Evolutionary conservation across 768 basidiomycete species (phyloP).

Genomic region (Russula brevipes): DNA sequence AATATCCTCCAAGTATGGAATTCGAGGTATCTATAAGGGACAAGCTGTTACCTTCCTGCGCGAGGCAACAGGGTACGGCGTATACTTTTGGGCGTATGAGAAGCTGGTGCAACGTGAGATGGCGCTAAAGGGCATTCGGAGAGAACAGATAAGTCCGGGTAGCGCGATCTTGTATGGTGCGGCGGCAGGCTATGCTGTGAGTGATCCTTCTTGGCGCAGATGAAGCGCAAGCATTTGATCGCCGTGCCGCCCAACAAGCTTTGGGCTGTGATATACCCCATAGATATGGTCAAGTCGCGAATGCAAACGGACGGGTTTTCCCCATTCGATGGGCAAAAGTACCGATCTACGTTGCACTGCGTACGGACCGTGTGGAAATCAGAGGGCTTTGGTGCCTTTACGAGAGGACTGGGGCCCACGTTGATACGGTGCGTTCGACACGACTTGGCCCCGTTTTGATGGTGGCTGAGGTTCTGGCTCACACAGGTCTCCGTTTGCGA

Average conservation of each 20-base stretch:
- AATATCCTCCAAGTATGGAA: constrained; percentile 68
- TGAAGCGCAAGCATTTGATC: constrained; percentile 18
- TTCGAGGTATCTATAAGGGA: constrained; percentile 88
- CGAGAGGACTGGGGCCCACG: constrained; percentile 86
- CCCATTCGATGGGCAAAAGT: constrained; percentile 70
- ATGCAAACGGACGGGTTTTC: constrained; percentile 93
- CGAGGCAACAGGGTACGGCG: constrained; percentile 76
- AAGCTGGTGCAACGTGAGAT: constrained; percentile 86
- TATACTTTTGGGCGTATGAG: constrained; percentile 92
- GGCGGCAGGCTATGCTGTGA: constrained; percentile 83
- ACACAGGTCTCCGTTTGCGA: constrained; percentile 85
- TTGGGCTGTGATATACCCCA: constrained; percentile 91
- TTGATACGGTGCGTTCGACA: constrained; percentile 68
- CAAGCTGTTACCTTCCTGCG: constrained; percentile 83
- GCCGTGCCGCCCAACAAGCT: constrained; percentile 41
- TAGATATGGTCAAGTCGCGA: constrained; percentile 94
- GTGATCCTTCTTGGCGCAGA: constrained; percentile 15
- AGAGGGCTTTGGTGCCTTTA: constrained; percentile 84
- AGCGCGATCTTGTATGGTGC: constrained; percentile 87
- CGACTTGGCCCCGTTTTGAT: constrained; percentile 11
- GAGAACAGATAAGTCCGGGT: constrained; percentile 71
- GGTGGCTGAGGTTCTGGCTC: constrained; percentile 5
- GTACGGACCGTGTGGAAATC: constrained; percentile 75
- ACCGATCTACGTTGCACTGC: constrained; percentile 77
- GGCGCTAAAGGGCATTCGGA: constrained; percentile 57